Evolutionary conservation across 2,329 filamentous ascomycete species (phyloP), one percentile per base, ranked within the genome.

Genomic region (Truncatella angustata): DNA sequence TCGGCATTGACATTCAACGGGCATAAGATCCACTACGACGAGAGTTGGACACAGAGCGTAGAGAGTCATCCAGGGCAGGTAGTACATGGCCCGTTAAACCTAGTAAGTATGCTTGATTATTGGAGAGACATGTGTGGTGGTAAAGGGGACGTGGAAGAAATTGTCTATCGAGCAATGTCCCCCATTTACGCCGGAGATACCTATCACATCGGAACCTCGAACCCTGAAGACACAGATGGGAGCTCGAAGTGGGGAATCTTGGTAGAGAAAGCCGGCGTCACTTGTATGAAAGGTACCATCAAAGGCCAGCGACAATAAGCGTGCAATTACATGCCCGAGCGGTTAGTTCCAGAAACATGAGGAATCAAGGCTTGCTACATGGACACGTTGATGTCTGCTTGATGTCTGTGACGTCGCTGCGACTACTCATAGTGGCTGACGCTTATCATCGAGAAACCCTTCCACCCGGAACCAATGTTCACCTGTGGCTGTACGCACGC

Each of bases 1-100:
- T 91, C 87, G 0, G 90, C 90, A 0, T 73, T 96, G 36, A 95
- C 90, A 0, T 91, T 91, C 73, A 96, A 96, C 64, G 89, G 84
- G 0, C 91, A 96, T 68, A 85, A 84, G 58, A 95, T 96, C 50
- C 91, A 96, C 67, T 86, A 93, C 60, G 88, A 91, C 63, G 77
- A 80, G 21, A 64, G 75, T 11, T 93, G 88, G 74, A 82, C 83
- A 12, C 74, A 74, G 4, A 71, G 76, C 4, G 74, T 87, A 6
- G 87, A 94, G 66, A 84, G 85, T 0, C 88, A 94, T 61, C 79
- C 81, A 0, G 80, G 84, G 14, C 69, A 87, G 4, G 81, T 96
- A 10, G 89, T 96, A 26, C 91, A 96, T 60, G 91, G 90, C 0
- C 90, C 91, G 1, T 71, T 96, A 55, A 88, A 87, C 30, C 75